Evolutionary conservation across 2,329 filamentous ascomycete genomes (phyloP).

Genomic region (Botrytis galanthina): DNA sequence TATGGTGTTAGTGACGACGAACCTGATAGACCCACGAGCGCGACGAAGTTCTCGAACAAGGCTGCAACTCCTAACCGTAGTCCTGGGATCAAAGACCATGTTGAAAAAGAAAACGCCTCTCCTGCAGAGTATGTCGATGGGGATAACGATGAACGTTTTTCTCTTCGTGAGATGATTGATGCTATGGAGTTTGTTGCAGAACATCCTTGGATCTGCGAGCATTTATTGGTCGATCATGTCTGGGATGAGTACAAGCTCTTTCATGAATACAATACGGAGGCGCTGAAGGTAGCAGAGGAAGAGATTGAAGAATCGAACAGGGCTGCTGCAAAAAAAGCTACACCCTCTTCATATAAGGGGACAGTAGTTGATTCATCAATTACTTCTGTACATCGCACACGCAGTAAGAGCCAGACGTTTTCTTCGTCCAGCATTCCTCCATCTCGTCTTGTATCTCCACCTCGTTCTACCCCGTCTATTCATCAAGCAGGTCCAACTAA

Average conservation of each 20-base stretch:
- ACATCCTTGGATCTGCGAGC: not conserved
- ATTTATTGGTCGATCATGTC: not conserved
- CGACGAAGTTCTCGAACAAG: not conserved
- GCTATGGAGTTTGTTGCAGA: conserved; percentile 7
- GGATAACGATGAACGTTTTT: not conserved
- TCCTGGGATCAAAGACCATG: not conserved
- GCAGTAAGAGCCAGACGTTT: not conserved
- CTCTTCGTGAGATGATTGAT: conserved; percentile 10
- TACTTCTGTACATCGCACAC: not conserved
- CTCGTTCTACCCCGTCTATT: not conserved
- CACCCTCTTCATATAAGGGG: not conserved
- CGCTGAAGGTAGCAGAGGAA: not conserved
- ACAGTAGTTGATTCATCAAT: no score
- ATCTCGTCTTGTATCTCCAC: not conserved
- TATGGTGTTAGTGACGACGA: not conserved
- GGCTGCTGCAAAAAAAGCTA: not conserved
- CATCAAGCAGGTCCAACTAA: no score
- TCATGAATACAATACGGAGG: not conserved
- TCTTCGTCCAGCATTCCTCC: no score
- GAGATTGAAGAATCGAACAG: not conserved
- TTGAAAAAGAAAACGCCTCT: not conserved
- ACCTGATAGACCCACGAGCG: not conserved
- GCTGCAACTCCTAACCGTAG: not conserved
- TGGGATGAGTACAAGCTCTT: conserved; percentile 12
- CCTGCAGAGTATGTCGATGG: not conserved